Conservation (phyloP, 2,329 filamentous ascomycete species). For the Paracoccidioides brasiliensis region DNA sequence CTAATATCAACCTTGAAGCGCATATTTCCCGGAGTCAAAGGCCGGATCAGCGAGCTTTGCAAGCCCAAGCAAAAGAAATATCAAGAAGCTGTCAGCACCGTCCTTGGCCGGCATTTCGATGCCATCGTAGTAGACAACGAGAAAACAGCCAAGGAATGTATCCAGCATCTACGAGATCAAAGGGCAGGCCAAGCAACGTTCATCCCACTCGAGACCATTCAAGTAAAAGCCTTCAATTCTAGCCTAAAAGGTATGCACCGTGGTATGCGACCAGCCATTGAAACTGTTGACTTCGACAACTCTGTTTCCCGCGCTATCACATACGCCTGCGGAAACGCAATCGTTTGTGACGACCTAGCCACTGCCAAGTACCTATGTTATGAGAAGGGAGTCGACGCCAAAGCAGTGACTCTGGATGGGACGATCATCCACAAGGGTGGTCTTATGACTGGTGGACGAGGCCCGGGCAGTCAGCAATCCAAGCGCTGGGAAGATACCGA, state of each 20-base stretch:
- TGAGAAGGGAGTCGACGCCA: constrained; percentile 70
- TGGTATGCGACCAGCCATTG: constrained; percentile 75
- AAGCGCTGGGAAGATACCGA: constrained; percentile 83
- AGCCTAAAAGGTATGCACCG: constrained; percentile 80
- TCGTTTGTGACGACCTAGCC: constrained; percentile 79
- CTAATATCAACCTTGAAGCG: constrained; percentile 76
- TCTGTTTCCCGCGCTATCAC: constrained; percentile 82
- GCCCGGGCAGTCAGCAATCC: constrained; percentile 60
- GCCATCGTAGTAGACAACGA: constrained; percentile 91
- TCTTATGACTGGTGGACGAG: constrained; percentile 88
- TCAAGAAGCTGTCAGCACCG: constrained; percentile 81
- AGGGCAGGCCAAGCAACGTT: constrained; percentile 80
- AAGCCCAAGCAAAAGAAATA: constrained; percentile 96
- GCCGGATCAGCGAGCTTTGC: constrained; percentile 80
- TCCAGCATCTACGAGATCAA: constrained; percentile 86
- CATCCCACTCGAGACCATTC: constrained; percentile 92
- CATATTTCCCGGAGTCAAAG: constrained; percentile 82
- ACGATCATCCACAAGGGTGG: constrained; percentile 94
- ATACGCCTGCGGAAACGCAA: constrained; percentile 86
- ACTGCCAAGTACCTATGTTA: constrained; percentile 87
- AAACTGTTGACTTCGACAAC: constrained; percentile 88
- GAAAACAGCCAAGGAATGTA: constrained; percentile 85
- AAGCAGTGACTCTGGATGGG: constrained; percentile 90
- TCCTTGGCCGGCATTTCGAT: constrained; percentile 85
- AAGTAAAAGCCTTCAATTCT: constrained; percentile 80